These are phyloP conservation scores for Hericium erinaceus DNA, from an alignment of 768 basidiomycete species.

Conservation along the genomic window DNA sequence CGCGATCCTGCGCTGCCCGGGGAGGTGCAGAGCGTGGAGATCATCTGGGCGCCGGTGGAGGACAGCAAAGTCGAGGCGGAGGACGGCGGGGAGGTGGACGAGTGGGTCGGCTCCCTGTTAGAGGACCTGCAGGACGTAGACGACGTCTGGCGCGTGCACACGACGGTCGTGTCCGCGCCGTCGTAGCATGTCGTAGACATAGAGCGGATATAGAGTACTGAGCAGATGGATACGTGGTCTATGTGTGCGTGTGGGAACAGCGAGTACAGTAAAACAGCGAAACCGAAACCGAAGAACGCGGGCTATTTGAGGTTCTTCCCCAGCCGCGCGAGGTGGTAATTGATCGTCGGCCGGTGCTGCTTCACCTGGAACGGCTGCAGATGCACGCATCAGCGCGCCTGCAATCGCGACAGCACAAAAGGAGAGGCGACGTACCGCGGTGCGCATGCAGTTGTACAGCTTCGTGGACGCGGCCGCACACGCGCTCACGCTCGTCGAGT, in stretches of 20 bases:
- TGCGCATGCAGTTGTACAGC: constrained; percentile 79
- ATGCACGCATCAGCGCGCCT: constrained; percentile 1
- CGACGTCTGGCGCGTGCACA: constrained; percentile 13
- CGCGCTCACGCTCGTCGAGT: constrained; percentile 41
- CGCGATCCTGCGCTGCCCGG: constrained; percentile 1
- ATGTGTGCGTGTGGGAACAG: background rate
- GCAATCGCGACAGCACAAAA: background rate
- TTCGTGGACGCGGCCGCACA: constrained; percentile 54
- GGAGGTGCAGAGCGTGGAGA: constrained; percentile 11
- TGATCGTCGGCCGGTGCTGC: constrained; percentile 68
- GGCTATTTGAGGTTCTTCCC: constrained; percentile 62
- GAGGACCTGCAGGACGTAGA: constrained; percentile 12
- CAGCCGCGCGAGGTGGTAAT: constrained; percentile 81
- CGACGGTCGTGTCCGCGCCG: constrained; percentile 4
- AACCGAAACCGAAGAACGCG: too few species aligned
- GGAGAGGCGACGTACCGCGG: constrained; percentile 47
- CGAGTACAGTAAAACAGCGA: background rate
- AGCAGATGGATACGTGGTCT: background rate
- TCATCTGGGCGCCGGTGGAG: constrained; percentile 13
- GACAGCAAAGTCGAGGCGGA: constrained; percentile 15
- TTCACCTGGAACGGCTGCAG: constrained; percentile 60
- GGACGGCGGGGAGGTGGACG: constrained; percentile 8
- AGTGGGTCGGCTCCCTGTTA: constrained; percentile 6
- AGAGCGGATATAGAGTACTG: background rate
- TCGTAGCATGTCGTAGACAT: background rate